Percentiles rank a stretch among this genome's conserved stretches.
Conservation (phyloP, 176 grass and related monocot species). For the Oryza rufipogon region DNA sequence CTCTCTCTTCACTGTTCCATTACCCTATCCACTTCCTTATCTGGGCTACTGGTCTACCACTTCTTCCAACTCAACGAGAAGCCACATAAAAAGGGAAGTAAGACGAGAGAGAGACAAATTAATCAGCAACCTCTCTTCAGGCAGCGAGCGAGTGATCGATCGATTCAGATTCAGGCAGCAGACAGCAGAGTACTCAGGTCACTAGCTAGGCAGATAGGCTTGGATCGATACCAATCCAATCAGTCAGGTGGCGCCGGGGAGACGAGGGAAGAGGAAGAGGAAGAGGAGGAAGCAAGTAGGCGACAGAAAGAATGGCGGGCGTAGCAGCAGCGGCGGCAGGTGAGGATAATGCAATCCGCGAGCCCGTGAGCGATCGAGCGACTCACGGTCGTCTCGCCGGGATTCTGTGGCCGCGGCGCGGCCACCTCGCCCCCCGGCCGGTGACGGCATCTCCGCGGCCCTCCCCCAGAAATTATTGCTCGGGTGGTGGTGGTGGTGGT, state of each 20-base stretch:
- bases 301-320: constrained; percentile 29
- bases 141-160: neutral
- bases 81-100: constrained; percentile 18
- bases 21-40: constrained; percentile 8
- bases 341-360: constrained; percentile 52
- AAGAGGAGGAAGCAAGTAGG: neutral
- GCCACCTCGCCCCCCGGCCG: constrained; percentile 24
- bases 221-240: neutral
- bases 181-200: neutral
- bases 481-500: neutral
- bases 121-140: neutral
- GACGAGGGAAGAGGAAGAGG: neutral
- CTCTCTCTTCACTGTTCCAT: constrained; percentile 6
- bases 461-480: neutral
- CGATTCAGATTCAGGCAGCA: neutral
- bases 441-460: constrained; percentile 1
- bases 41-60: neutral
- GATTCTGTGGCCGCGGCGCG: constrained; percentile 33
- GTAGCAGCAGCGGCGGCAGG: constrained; percentile 21
- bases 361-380: constrained; percentile 41
- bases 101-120: neutral
- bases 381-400: constrained; percentile 45
- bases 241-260: neutral
- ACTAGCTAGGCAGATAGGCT: neutral
- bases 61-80: neutral